Percentiles rank a stretch among this genome's conserved stretches.
phyloP scores from a whole-genome alignment of 257 asterid genomes.

The Eustoma russellianum region DNA sequence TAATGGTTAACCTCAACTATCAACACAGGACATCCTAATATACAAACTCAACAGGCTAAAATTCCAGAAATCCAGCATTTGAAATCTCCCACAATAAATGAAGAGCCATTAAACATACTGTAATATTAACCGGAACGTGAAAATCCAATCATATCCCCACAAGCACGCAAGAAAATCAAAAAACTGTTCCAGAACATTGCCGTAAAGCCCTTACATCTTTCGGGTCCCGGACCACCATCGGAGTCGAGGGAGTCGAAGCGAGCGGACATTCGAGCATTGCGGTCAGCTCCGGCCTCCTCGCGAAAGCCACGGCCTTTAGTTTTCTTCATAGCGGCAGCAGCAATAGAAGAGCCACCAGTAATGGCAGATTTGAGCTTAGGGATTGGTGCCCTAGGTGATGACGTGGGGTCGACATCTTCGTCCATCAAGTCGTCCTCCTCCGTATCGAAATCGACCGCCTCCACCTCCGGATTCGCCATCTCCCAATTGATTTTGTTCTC shows the following conservation, averaged over 20 bases:
- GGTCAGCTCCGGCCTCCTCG: constrained; percentile 57
- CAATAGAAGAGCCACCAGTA: constrained; percentile 50
- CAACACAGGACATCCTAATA: too few relatives aligned
- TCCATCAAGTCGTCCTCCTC: constrained; percentile 99
- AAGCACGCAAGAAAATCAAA: background rate
- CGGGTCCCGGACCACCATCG: constrained; percentile 96
- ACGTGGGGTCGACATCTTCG: constrained; percentile 59
- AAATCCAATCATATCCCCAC: too few relatives aligned
- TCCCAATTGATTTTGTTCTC: background rate
- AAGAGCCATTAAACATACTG: too few relatives aligned
- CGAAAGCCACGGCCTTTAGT: constrained; percentile 96
- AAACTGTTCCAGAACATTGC: constrained; percentile 7
- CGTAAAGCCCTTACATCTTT: constrained; percentile 51
- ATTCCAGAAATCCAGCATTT: too few relatives aligned
- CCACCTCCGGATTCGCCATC: constrained; percentile 85
- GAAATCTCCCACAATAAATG: too few relatives aligned
- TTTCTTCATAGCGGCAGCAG: constrained; percentile 62
- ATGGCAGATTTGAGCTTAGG: constrained; percentile 86
- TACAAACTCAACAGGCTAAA: too few relatives aligned
- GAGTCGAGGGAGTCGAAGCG: constrained; percentile 77
- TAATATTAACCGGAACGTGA: too few relatives aligned
- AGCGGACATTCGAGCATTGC: constrained; percentile 80
- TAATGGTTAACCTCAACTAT: too few relatives aligned
- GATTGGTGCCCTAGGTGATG: constrained; percentile 33
- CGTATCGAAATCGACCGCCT: constrained; percentile 88